Percentiles rank a stretch among this genome's conserved stretches.
Conservation (phyloP, 768 basidiomycete species). For the Phylloporus rhodoxanthus region DNA sequence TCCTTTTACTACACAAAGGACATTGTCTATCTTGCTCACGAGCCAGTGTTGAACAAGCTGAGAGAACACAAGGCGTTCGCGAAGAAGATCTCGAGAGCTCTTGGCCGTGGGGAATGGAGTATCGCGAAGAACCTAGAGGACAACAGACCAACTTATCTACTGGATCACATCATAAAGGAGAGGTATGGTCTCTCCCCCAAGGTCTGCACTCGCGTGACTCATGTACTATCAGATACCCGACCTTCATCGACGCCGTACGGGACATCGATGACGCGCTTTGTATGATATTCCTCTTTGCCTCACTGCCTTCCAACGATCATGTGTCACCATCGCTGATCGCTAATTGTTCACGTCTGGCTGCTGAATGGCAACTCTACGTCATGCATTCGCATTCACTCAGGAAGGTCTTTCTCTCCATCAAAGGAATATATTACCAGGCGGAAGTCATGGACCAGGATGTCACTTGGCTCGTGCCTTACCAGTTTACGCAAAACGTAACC, state of each 20-base stretch:
- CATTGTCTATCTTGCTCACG: conserved; percentile 94
- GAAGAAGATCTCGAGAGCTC: conserved; percentile 88
- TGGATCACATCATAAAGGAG: conserved; percentile 98
- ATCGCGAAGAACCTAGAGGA: conserved; percentile 91
- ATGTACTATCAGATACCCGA: conserved; percentile 70
- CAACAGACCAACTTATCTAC: conserved; percentile 80
- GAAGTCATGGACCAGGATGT: conserved; percentile 89
- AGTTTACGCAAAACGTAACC: conserved; percentile 89
- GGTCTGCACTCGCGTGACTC: not conserved
- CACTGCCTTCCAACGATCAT: conserved; percentile 79
- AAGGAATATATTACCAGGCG: conserved; percentile 97
- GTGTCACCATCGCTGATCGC: conserved; percentile 79
- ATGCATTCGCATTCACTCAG: conserved; percentile 81
- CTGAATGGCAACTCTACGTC: conserved; percentile 96
- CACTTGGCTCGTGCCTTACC: conserved; percentile 96
- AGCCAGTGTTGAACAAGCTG: conserved; percentile 88
- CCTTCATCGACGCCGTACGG: conserved; percentile 89
- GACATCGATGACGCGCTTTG: conserved; percentile 97
- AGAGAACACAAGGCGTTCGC: conserved; percentile 98
- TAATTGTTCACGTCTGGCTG: conserved; percentile 83
- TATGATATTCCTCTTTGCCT: conserved; percentile 89
- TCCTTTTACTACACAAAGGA: conserved; percentile 99
- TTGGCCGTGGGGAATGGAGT: conserved; percentile 93
- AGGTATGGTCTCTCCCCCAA: conserved; percentile 46
- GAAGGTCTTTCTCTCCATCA: conserved; percentile 94